phyloP scores from a whole-genome alignment of 2,329 filamentous ascomycete genomes.

The Lecanicillium sp. region DNA sequence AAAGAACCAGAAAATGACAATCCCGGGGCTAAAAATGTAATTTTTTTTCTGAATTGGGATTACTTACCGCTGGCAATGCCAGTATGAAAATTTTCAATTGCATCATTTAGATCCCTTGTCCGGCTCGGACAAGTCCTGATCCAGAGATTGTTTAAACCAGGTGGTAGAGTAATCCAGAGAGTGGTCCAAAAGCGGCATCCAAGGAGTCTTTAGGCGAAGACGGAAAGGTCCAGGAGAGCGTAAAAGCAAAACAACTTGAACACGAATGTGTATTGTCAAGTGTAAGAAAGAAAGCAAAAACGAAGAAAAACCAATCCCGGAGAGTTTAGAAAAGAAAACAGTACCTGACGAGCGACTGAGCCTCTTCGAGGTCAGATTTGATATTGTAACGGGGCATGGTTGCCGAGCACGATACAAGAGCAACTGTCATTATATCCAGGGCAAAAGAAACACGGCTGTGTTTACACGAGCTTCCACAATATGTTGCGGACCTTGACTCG shows the following conservation, averaged over 20 bases:
- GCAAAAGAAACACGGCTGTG: constrained; percentile 18
- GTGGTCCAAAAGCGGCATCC: constrained; percentile 12
- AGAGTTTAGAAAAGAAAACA: constrained; percentile 44
- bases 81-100: constrained; percentile 17
- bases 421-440: constrained; percentile 43
- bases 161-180: constrained; percentile 10
- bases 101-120: constrained; percentile 27
- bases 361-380: constrained; percentile 51
- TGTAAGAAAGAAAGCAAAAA: constrained; percentile 19
- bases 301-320: constrained; percentile 29
- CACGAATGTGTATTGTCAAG: background rate
- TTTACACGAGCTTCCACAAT: constrained; percentile 10
- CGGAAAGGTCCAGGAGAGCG: constrained; percentile 13
- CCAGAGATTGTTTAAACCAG: constrained; percentile 12
- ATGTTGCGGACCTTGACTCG: constrained; percentile 12
- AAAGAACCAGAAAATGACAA: background rate
- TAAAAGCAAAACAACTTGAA: constrained; percentile 13
- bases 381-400: constrained; percentile 50
- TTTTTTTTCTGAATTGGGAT: background rate
- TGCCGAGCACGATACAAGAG: constrained; percentile 41
- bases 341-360: constrained; percentile 57
- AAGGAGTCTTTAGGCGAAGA: constrained; percentile 1
- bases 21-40: background rate
- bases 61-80: constrained; percentile 30
- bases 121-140: constrained; percentile 27